Conservation (phyloP, 108 stramenopile species). For the Skeletonema menzelii region DNA sequence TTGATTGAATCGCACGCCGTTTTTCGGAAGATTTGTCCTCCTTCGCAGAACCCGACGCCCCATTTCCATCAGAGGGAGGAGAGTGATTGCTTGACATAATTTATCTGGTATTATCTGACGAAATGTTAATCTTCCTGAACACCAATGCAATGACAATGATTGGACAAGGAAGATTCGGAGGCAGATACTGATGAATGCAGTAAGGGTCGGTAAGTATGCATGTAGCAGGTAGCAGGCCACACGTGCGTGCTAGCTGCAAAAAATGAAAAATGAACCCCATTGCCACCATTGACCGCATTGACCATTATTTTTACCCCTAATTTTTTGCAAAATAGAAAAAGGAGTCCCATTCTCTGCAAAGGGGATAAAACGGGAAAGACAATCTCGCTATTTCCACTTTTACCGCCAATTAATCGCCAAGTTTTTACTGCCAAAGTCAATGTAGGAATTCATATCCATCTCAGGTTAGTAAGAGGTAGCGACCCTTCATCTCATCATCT, state of each 20-base stretch:
- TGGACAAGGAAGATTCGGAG: too few species aligned
- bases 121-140: too few species aligned
- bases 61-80: neutral
- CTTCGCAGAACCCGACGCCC: slow-evolving; percentile 16
- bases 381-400: neutral
- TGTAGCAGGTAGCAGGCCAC: too few species aligned
- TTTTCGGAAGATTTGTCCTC: slow-evolving; percentile 66
- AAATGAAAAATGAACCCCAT: too few species aligned
- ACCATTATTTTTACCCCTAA: too few species aligned
- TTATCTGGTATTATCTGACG: neutral
- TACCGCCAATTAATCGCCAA: neutral
- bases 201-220: too few species aligned
- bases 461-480: neutral
- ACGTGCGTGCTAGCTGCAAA: too few species aligned
- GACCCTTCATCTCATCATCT: neutral
- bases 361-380: neutral
- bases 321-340: too few species aligned
- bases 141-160: too few species aligned
- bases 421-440: neutral
- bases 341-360: too few species aligned
- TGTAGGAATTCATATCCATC: neutral
- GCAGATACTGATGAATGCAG: too few species aligned
- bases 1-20: slow-evolving; percentile 72
- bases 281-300: too few species aligned
- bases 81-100: neutral